A percentile compares a stretch with the other conserved stretches of the same genome.
phyloP scores from a whole-genome alignment of 164 flowering plant genomes.

The Hamamelis virginiana region DNA sequence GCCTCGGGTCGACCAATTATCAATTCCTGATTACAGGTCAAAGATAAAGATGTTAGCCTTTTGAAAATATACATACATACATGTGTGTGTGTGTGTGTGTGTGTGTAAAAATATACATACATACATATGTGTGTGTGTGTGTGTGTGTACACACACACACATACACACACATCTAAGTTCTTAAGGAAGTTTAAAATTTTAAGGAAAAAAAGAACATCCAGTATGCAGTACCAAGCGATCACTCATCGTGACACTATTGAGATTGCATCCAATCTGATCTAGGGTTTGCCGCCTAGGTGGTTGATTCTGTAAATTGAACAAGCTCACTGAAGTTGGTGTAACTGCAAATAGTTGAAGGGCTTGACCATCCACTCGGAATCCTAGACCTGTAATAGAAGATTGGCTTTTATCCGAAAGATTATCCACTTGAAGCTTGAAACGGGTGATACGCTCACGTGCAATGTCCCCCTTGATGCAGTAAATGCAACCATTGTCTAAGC shows the following conservation, averaged over 20 bases:
- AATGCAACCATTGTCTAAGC: slow-evolving; percentile 79
- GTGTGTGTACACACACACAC: too few species aligned
- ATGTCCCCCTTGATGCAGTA: slow-evolving; percentile 98
- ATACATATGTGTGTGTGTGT: too few species aligned
- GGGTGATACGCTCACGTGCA: slow-evolving; percentile 89
- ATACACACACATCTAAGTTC: too few species aligned
- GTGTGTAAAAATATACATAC: too few species aligned
- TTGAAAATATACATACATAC: neutral
- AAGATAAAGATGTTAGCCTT: slow-evolving; percentile 16
- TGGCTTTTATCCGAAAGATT: slow-evolving; percentile 38
- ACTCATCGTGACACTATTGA: slow-evolving; percentile 80
- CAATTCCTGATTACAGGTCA: slow-evolving; percentile 55
- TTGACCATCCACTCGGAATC: slow-evolving; percentile 82
- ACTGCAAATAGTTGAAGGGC: slow-evolving; percentile 83
- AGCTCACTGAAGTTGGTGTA: slow-evolving; percentile 76
- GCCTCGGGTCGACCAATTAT: slow-evolving; percentile 96
- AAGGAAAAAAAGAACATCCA: neutral
- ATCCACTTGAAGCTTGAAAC: slow-evolving; percentile 86
- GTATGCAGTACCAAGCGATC: slow-evolving; percentile 69
- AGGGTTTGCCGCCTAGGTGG: slow-evolving; percentile 72
- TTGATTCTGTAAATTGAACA: slow-evolving; percentile 76
- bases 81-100: too few species aligned
- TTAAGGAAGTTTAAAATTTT: neutral
- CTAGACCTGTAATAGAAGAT: slow-evolving; percentile 77
- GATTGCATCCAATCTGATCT: slow-evolving; percentile 78